These are phyloP conservation scores for Talaromyces borbonicus DNA, from an alignment of 495 filamentous ascomycete species.

Conservation along the genomic window DNA sequence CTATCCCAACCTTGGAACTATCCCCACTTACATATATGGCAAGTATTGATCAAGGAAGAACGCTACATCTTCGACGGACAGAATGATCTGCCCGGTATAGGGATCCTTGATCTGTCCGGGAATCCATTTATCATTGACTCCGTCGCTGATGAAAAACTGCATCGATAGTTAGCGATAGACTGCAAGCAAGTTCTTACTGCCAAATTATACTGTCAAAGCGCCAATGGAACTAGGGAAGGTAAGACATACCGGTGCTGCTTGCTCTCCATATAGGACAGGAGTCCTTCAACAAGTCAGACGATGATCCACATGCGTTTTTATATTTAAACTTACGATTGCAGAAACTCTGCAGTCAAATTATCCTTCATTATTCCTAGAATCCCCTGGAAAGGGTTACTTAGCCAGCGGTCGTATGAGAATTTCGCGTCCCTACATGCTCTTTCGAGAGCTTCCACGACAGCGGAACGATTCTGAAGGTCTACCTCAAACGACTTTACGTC, in stretches of 20 bases:
- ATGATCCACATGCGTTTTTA: too few species aligned
- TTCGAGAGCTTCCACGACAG: neutral
- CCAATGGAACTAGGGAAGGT: neutral
- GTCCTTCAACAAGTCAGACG: neutral
- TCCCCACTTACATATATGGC: neutral
- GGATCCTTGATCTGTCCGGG: neutral
- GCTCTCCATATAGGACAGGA: neutral
- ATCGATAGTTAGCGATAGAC: neutral
- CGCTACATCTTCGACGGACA: neutral
- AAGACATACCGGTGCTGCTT: neutral
- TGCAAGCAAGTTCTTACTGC: too few species aligned
- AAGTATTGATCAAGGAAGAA: conserved; percentile 4
- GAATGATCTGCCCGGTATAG: neutral
- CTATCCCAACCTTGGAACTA: too few species aligned
- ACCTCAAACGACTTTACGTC: neutral
- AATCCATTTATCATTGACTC: conserved; percentile 2
- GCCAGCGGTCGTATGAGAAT: neutral
- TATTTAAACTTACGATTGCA: neutral
- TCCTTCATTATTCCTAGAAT: neutral
- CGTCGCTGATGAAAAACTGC: conserved; percentile 1
- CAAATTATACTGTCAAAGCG: too few species aligned
- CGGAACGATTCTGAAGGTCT: neutral
- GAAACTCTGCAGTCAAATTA: neutral
- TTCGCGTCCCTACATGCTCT: neutral
- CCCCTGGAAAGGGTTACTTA: neutral